These are phyloP conservation scores for Kandelia obovata DNA, from an alignment of 345 rosid genomes.

Conservation along the genomic window DNA sequence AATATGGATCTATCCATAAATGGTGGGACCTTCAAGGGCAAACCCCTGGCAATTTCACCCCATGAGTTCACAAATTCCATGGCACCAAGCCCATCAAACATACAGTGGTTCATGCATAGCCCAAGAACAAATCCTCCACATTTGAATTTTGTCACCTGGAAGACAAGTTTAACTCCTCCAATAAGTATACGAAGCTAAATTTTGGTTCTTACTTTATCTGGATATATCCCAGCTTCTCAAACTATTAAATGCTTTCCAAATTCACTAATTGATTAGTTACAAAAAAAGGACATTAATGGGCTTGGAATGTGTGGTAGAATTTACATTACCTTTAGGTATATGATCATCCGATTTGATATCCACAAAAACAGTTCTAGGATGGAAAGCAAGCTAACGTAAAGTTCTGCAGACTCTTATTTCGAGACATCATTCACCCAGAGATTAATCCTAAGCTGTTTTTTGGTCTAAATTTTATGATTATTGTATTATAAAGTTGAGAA, in stretches of 20 bases:
- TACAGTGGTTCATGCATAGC: conserved; percentile 25
- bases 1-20: conserved; percentile 25
- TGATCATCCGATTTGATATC: background rate
- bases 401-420: background rate
- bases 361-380: background rate
- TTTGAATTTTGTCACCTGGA: conserved; percentile 36
- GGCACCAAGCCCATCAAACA: conserved; percentile 32
- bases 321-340: background rate
- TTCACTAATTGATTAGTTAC: too few relatives aligned
- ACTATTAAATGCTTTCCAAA: too few relatives aligned
- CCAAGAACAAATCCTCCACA: conserved; percentile 39
- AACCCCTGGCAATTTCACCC: conserved; percentile 32
- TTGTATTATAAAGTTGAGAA: background rate
- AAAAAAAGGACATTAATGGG: too few relatives aligned
- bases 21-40: conserved; percentile 20
- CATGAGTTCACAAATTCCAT: conserved; percentile 38
- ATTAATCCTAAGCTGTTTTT: too few relatives aligned
- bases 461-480: too few relatives aligned
- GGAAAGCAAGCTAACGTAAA: background rate
- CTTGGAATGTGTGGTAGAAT: background rate
- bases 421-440: background rate
- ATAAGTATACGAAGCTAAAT: background rate
- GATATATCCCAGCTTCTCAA: background rate
- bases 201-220: too few relatives aligned
- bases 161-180: background rate